Conservation (phyloP, 805 yeast genomes). For the Millerago galiae region DNA sequence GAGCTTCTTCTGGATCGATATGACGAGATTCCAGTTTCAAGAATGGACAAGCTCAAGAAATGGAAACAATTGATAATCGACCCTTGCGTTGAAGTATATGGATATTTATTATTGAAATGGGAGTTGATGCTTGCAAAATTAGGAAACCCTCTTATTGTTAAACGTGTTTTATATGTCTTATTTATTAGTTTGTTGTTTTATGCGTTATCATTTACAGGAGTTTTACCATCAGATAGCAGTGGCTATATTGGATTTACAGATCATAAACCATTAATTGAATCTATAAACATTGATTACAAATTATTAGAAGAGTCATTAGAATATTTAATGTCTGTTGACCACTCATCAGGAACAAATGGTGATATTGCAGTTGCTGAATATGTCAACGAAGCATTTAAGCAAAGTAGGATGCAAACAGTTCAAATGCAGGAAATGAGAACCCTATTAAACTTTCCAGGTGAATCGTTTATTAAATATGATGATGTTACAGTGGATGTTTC, state of each 20-base stretch:
- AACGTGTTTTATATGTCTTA: constrained; percentile 66
- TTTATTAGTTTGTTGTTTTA: constrained; percentile 55
- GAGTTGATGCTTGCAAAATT: constrained; percentile 55
- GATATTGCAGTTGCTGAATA: constrained; percentile 68
- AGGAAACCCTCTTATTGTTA: constrained; percentile 85
- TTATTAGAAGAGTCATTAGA: constrained; percentile 22
- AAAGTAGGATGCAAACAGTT: constrained; percentile 48
- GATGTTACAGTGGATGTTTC: constrained; percentile 24
- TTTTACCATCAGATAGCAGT: constrained; percentile 38
- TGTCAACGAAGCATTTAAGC: constrained; percentile 49
- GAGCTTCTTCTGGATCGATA: constrained; percentile 2
- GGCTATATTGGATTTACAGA: constrained; percentile 52
- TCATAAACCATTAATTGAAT: constrained; percentile 41
- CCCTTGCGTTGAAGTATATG: constrained; percentile 38
- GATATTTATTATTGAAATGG: constrained; percentile 31
- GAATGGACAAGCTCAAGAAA: constrained; percentile 2
- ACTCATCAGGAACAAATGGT: constrained; percentile 82
- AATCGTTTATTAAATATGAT: constrained; percentile 21
- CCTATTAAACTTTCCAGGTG: constrained; percentile 61
- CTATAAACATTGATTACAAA: constrained; percentile 48
- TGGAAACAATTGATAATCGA: constrained; percentile 31
- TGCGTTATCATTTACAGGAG: constrained; percentile 50
- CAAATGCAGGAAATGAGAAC: constrained; percentile 47
- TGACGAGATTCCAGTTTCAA: constrained; percentile 1
- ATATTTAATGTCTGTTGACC: constrained; percentile 45